Evolutionary conservation across 495 filamentous ascomycete species (phyloP).

Genomic region (Hamigera avellanea): DNA sequence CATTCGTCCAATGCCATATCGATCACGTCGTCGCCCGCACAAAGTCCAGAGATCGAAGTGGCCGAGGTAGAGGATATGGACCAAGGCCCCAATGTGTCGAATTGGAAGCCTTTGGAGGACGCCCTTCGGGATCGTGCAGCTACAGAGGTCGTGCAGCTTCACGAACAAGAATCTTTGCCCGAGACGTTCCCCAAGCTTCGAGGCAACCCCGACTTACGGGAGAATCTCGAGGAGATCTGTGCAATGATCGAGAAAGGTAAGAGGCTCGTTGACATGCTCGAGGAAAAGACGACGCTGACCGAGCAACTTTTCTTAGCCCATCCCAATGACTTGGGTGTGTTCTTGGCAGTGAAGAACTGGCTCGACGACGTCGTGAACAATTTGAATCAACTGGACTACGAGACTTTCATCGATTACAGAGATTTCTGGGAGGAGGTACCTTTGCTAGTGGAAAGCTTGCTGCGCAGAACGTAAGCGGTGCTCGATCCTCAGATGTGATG

Average conservation of each 20-base stretch:
- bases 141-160: conserved; percentile 25
- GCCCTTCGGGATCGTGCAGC: conserved; percentile 17
- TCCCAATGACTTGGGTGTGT: conserved; percentile 13
- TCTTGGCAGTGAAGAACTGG: conserved; percentile 23
- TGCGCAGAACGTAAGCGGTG: conserved; percentile 31
- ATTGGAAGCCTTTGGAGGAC: conserved; percentile 32
- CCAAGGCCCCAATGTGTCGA: conserved; percentile 31
- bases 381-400: conserved; percentile 18
- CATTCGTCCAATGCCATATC: conserved; percentile 26
- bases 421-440: conserved; percentile 46
- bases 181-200: conserved; percentile 26
- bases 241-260: conserved; percentile 35
- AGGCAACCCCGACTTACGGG: conserved; percentile 12
- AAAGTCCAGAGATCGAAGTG: conserved; percentile 43
- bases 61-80: conserved; percentile 45
- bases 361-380: conserved; percentile 19
- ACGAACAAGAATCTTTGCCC: conserved; percentile 16
- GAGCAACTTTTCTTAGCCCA: conserved; percentile 15
- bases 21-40: conserved; percentile 36
- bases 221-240: conserved; percentile 27
- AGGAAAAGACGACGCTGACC: neutral
- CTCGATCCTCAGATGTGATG: neutral
- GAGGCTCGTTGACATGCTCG: neutral
- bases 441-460: conserved; percentile 25
- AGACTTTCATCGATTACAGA: conserved; percentile 21